phyloP scores from a whole-genome alignment of 805 yeast genomes.

The Saccharomycopsis sp. region DNA sequence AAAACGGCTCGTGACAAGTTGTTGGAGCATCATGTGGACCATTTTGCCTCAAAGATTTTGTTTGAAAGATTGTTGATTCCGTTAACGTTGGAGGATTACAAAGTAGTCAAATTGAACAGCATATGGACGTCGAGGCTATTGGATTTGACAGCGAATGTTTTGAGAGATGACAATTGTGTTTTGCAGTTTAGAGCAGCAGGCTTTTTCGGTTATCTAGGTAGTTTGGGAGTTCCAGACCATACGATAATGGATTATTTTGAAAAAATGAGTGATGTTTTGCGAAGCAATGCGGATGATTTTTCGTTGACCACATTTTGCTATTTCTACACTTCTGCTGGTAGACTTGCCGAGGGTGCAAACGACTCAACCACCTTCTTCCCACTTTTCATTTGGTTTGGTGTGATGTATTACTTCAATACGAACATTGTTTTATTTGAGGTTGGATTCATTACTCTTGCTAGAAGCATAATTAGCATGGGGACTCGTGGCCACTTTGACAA shows the following conservation, averaged over 20 bases:
- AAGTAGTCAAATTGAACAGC: not conserved
- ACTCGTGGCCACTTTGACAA: slow-evolving; percentile 4
- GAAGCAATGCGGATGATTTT: not conserved
- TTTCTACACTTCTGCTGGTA: not conserved
- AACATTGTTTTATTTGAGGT: slow-evolving; percentile 5
- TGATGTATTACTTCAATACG: not conserved
- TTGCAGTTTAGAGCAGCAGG: slow-evolving; percentile 12
- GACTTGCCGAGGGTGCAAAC: slow-evolving; percentile 2
- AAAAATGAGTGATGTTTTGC: not conserved
- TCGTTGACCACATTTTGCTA: not conserved
- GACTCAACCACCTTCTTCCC: slow-evolving; percentile 1
- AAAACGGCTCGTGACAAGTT: not conserved
- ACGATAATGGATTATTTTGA: slow-evolving; percentile 4
- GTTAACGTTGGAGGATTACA: slow-evolving; percentile 10
- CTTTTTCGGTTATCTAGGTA: slow-evolving; percentile 11
- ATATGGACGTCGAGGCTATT: slow-evolving; percentile 7
- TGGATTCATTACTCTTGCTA: not conserved
- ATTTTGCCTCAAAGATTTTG: not conserved
- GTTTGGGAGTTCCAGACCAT: slow-evolving; percentile 11
- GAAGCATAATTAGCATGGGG: not conserved
- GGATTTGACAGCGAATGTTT: slow-evolving; percentile 1
- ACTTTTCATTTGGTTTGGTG: not conserved
- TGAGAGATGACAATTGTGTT: slow-evolving; percentile 5
- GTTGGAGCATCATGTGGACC: not conserved
- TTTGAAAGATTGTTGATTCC: slow-evolving; percentile 1